Conservation (phyloP, 2,329 filamentous ascomycete genomes). For the Shiraia sp. region DNA sequence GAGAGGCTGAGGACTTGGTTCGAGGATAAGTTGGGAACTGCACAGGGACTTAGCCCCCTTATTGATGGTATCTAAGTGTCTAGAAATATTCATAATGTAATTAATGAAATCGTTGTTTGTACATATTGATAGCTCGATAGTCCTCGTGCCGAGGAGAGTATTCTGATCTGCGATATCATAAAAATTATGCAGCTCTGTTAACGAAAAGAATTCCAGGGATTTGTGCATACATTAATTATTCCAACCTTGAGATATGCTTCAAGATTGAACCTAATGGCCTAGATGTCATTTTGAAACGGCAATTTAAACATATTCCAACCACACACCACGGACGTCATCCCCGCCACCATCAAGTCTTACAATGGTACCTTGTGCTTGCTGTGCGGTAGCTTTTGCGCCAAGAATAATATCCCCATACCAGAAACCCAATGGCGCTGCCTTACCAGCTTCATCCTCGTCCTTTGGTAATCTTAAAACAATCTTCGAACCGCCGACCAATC, state of each 20-base stretch:
- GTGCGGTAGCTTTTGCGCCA: slow-evolving; percentile 10
- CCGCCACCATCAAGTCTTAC: slow-evolving; percentile 17
- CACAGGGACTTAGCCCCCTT: slow-evolving; percentile 50
- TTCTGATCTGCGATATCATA: too few species aligned
- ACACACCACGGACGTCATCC: slow-evolving; percentile 24
- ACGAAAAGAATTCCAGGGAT: too few species aligned
- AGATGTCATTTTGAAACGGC: too few species aligned
- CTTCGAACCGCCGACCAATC: slow-evolving; percentile 15
- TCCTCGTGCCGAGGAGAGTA: too few species aligned
- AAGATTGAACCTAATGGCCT: too few species aligned
- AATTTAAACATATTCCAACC: slow-evolving; percentile 27
- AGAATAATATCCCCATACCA: slow-evolving; percentile 37
- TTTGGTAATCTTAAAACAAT: slow-evolving; percentile 26
- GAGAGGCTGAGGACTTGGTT: slow-evolving; percentile 51
- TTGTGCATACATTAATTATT: too few species aligned
- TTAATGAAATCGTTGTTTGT: too few species aligned
- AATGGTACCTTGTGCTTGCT: slow-evolving; percentile 9
- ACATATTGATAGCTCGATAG: too few species aligned
- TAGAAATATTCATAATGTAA: too few species aligned
- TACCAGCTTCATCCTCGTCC: slow-evolving; percentile 19
- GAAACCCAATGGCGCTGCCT: slow-evolving; percentile 17
- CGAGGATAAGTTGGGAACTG: slow-evolving; percentile 48
- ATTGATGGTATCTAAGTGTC: slow-evolving; percentile 17
- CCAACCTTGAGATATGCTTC: too few species aligned
- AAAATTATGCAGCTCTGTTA: too few species aligned